phyloP scores from a whole-genome alignment of 305 asterid species.

The Fraxinus platypoda region DNA sequence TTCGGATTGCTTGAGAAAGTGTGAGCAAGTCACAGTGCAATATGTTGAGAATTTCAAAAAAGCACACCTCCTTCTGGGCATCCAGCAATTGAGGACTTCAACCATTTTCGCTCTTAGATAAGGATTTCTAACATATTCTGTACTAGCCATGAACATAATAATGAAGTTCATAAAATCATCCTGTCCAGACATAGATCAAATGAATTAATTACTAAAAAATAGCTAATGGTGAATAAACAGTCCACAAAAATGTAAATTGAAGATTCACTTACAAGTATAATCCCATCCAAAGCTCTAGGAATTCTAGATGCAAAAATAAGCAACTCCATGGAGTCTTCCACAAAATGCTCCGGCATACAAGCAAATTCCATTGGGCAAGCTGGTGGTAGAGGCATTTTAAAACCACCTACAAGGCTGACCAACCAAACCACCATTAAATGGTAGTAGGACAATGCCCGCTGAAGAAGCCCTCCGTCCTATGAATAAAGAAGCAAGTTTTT shows the following conservation, averaged over 20 bases:
- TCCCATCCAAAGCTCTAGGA: slow-evolving; percentile 96
- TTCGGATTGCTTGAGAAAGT: neutral
- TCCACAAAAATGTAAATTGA: slow-evolving; percentile 11
- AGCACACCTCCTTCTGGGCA: slow-evolving; percentile 86
- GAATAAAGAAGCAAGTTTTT: slow-evolving; percentile 16
- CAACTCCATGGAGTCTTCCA: slow-evolving; percentile 95
- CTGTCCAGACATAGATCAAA: slow-evolving; percentile 39
- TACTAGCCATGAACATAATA: slow-evolving; percentile 98
- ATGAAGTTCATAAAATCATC: slow-evolving; percentile 98
- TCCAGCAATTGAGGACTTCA: slow-evolving; percentile 96
- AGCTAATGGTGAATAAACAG: slow-evolving; percentile 15
- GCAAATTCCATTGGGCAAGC: slow-evolving; percentile 92
- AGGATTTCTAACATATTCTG: slow-evolving; percentile 85
- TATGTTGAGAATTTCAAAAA: neutral
- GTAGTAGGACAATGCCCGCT: slow-evolving; percentile 81
- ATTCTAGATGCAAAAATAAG: slow-evolving; percentile 90
- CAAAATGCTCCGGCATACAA: slow-evolving; percentile 90
- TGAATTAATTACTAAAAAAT: slow-evolving; percentile 13
- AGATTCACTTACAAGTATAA: slow-evolving; percentile 53
- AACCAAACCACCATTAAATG: slow-evolving; percentile 92
- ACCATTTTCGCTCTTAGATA: slow-evolving; percentile 98
- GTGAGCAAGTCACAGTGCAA: neutral
- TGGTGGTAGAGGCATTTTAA: slow-evolving; percentile 79
- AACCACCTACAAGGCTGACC: slow-evolving; percentile 81
- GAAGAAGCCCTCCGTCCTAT: slow-evolving; percentile 85